Percentiles rank a stretch among this genome's conserved stretches.
Conservation (phyloP, 176 grass and related monocot species). For the Pontederia paniculata region DNA sequence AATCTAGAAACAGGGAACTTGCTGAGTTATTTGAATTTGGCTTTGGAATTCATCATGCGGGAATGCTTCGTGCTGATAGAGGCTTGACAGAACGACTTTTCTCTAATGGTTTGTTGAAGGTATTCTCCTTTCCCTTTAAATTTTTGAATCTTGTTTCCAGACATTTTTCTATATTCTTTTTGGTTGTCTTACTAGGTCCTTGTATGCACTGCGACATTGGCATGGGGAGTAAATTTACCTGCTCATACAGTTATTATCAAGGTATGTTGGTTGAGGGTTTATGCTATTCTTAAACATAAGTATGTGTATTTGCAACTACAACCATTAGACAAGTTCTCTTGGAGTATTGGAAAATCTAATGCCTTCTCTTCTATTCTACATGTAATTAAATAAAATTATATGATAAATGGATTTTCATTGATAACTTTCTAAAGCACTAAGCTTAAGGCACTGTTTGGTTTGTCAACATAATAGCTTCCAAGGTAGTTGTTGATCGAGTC, state of each 20-base stretch:
- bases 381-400: background rate
- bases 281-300: conserved; percentile 10
- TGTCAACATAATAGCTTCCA: no score
- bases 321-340: background rate
- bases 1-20: conserved; percentile 88
- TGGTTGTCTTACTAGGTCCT: conserved; percentile 46
- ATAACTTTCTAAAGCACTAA: no score
- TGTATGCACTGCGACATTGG: conserved; percentile 97
- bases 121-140: conserved; percentile 6
- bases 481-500: no score
- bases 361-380: background rate
- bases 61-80: conserved; percentile 92
- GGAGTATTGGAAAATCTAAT: background rate
- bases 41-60: conserved; percentile 96
- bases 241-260: conserved; percentile 99
- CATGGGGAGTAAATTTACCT: conserved; percentile 95
- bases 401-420: no score
- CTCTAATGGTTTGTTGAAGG: conserved; percentile 73
- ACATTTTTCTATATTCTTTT: conserved; percentile 9
- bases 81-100: conserved; percentile 81
- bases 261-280: conserved; percentile 20
- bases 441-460: no score
- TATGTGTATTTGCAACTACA: background rate
- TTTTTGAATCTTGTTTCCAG: background rate
- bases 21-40: conserved; percentile 84